phyloP scores from a whole-genome alignment of 2,329 filamentous ascomycete species.

The Aspergillus vadensis region DNA sequence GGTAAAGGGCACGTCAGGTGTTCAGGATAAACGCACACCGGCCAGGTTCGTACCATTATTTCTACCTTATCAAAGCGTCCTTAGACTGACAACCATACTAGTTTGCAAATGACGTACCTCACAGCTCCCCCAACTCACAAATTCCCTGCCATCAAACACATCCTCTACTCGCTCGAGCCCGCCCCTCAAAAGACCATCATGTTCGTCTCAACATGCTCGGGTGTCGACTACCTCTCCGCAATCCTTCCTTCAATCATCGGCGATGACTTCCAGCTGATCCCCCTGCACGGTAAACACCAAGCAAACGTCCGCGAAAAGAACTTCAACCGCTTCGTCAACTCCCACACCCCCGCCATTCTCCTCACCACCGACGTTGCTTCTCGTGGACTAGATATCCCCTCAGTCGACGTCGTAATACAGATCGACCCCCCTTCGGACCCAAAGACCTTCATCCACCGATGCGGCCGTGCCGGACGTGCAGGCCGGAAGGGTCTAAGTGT shows the following conservation, averaged over 20 bases:
- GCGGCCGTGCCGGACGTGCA: slow-evolving; percentile 64
- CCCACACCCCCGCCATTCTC: slow-evolving; percentile 74
- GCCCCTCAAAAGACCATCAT: slow-evolving; percentile 82
- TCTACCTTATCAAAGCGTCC: not conserved
- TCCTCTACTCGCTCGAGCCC: slow-evolving; percentile 70
- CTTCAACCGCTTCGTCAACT: slow-evolving; percentile 75
- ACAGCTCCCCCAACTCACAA: slow-evolving; percentile 76
- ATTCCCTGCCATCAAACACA: slow-evolving; percentile 69
- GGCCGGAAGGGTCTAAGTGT: slow-evolving; percentile 77
- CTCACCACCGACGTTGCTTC: slow-evolving; percentile 92
- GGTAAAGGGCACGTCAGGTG: slow-evolving; percentile 74
- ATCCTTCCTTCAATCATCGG: slow-evolving; percentile 74
- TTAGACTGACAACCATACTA: slow-evolving; percentile 28
- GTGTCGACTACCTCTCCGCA: slow-evolving; percentile 90
- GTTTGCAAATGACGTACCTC: slow-evolving; percentile 87
- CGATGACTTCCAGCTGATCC: slow-evolving; percentile 67
- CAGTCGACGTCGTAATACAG: slow-evolving; percentile 88
- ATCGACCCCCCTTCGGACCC: slow-evolving; percentile 84
- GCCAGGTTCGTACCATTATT: slow-evolving; percentile 55
- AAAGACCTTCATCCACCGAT: slow-evolving; percentile 74
- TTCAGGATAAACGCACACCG: slow-evolving; percentile 83
- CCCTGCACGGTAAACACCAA: slow-evolving; percentile 89
- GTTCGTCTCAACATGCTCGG: slow-evolving; percentile 90
- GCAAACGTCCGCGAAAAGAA: slow-evolving; percentile 86
- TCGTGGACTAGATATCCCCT: slow-evolving; percentile 85